phyloP scores from a whole-genome alignment of 1,139 yeast species.

The Blastobotrys buckinghamii region DNA sequence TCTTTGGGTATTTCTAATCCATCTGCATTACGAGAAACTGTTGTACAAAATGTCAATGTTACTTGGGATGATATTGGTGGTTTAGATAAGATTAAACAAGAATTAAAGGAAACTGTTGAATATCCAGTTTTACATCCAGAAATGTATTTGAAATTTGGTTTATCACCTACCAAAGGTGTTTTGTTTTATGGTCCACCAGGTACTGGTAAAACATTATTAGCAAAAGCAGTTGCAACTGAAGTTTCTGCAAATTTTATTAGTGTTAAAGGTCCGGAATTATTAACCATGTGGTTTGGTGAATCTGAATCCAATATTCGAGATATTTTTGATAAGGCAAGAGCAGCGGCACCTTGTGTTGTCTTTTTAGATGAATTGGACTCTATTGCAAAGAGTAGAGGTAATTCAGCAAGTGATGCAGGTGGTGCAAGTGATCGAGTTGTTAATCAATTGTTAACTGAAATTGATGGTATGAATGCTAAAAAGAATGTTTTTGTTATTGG shows the following conservation, averaged over 20 bases:
- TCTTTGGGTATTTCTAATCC: slow-evolving; percentile 98
- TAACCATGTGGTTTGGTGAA: slow-evolving; percentile 97
- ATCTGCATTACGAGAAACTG: slow-evolving; percentile 98
- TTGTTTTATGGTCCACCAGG: slow-evolving; percentile 98
- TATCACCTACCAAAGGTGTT: slow-evolving; percentile 94
- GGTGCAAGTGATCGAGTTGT: slow-evolving; percentile 99
- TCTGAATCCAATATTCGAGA: slow-evolving; percentile 95
- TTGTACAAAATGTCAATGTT: slow-evolving; percentile 93
- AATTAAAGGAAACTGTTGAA: slow-evolving; percentile 90
- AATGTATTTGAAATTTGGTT: slow-evolving; percentile 94
- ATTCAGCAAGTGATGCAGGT: slow-evolving; percentile 97
- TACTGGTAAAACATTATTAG: slow-evolving; percentile 90
- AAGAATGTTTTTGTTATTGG: slow-evolving; percentile 97
- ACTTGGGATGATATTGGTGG: slow-evolving; percentile 97
- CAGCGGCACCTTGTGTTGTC: slow-evolving; percentile 95
- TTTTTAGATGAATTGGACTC: slow-evolving; percentile 97
- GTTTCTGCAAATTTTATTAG: slow-evolving; percentile 90
- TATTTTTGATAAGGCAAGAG: slow-evolving; percentile 90
- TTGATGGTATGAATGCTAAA: slow-evolving; percentile 91
- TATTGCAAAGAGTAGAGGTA: slow-evolving; percentile 96
- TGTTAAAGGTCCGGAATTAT: slow-evolving; percentile 91
- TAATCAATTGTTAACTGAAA: slow-evolving; percentile 85
- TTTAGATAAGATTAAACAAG: slow-evolving; percentile 80
- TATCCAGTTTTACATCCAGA: slow-evolving; percentile 94
- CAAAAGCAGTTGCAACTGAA: slow-evolving; percentile 94